A percentile compares a stretch with the other conserved stretches of the same genome.
These are phyloP conservation scores for Trichoderma reesei DNA, from an alignment of 495 filamentous ascomycete species.

Conservation along the genomic window DNA sequence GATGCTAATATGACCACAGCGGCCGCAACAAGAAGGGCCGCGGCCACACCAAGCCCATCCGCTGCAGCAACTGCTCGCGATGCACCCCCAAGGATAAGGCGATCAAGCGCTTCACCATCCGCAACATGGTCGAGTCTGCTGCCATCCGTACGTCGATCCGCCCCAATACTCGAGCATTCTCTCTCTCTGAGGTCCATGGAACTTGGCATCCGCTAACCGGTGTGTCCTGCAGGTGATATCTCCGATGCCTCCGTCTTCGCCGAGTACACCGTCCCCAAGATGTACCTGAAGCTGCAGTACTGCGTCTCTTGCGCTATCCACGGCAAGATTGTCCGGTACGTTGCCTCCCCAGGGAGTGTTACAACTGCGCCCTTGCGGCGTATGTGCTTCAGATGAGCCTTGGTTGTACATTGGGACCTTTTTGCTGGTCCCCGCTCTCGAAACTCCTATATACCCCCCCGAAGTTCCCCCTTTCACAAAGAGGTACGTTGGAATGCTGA, in stretches of 20 bases:
- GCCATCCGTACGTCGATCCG: slow-evolving; percentile 81
- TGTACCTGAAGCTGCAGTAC: slow-evolving; percentile 99
- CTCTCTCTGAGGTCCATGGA: neutral
- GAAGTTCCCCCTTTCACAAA: neutral
- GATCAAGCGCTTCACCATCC: slow-evolving; percentile 99
- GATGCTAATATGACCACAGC: slow-evolving; percentile 37
- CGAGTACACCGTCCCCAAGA: slow-evolving; percentile 99
- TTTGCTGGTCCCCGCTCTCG: slow-evolving; percentile 17
- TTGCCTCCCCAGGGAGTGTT: slow-evolving; percentile 22
- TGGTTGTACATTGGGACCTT: slow-evolving; percentile 42
- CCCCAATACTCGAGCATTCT: neutral
- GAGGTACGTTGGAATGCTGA: slow-evolving; percentile 24
- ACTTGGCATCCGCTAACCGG: neutral
- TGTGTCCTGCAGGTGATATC: slow-evolving; percentile 75
- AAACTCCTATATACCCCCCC: slow-evolving; percentile 12
- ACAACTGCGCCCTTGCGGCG: slow-evolving; percentile 21
- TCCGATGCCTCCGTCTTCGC: slow-evolving; percentile 97
- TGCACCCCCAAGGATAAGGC: slow-evolving; percentile 99
- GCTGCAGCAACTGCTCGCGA: slow-evolving; percentile 99
- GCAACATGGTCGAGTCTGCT: slow-evolving; percentile 99
- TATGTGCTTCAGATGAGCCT: slow-evolving; percentile 50
- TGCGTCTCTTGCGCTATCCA: slow-evolving; percentile 99
- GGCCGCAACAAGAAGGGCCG: slow-evolving; percentile 99
- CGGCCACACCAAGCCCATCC: slow-evolving; percentile 98
- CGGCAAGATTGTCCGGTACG: slow-evolving; percentile 99